Conservation (phyloP, 305 asterid genomes). For the Fraxinus ornus region DNA sequence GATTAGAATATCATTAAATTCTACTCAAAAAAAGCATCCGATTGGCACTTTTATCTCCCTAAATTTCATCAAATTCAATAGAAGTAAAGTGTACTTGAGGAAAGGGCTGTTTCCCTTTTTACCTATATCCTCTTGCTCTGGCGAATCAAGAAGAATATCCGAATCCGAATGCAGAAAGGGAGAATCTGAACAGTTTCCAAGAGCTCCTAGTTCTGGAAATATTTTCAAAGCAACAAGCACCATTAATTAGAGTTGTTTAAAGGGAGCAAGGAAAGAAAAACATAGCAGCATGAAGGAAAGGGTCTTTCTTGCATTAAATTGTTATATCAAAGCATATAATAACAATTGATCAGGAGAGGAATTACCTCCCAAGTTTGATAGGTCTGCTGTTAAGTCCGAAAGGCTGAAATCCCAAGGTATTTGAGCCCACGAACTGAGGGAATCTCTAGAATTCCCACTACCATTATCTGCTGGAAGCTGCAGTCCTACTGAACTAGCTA, state of each 20-base stretch:
- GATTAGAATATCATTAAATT: background rate
- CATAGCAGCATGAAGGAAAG: background rate
- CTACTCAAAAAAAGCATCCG: background rate
- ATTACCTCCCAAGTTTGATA: conserved; percentile 47
- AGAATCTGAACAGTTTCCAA: conserved; percentile 71
- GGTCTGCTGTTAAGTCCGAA: conserved; percentile 72
- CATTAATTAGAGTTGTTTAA: background rate
- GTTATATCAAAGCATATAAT: background rate
- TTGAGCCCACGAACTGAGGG: background rate
- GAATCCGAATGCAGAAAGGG: conserved; percentile 78
- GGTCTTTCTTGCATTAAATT: background rate
- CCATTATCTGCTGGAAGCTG: conserved; percentile 70
- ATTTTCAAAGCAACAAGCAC: background rate
- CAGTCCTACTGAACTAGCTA: conserved; percentile 56
- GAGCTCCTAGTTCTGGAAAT: conserved; percentile 70
- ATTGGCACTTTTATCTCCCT: background rate
- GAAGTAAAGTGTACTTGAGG: conserved; percentile 1
- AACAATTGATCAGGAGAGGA: background rate
- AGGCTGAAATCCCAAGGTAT: conserved; percentile 64
- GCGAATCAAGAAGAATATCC: conserved; percentile 73
- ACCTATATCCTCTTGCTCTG: conserved; percentile 70
- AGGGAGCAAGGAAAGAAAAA: background rate
- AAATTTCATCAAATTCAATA: background rate
- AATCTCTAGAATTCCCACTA: conserved; percentile 43
- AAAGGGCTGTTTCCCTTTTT: conserved; percentile 8